Evolutionary conservation across 306 rosid genomes (phyloP), one percentile per base, ranked within the genome.

Genomic region (Vigna reflexopilosa): DNA sequence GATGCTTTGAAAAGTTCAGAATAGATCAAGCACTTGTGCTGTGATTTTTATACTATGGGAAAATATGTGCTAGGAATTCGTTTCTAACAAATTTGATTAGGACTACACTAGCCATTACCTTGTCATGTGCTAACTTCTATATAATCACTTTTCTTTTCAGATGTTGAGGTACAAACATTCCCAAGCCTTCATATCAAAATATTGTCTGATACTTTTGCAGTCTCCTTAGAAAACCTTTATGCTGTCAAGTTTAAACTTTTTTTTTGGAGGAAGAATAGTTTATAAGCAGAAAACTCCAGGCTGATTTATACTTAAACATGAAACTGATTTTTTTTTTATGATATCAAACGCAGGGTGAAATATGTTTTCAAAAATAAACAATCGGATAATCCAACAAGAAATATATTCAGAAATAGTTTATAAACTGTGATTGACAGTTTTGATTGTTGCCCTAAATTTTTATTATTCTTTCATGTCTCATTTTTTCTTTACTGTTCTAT

Each of bases 391-490:
- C 59, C n/a, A 56, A 59, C n/a, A 68, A 69, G 52, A 57, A 56
- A 56, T 55, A 32, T 68, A 30, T 42, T 8, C n/a, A 19, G 26
- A 52, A 10, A 16, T 3, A 8, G 16, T 50, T 66, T 24, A 30
- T 45, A 48, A 17, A 38, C 44, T 19, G 34, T 70, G 13, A 38
- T 59, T 22, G 52, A 16, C 50, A 55, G 67, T 67, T 82, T 65
- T 16, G 26, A 70, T 54, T 48, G 47, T 5, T 79, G 80, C 30
- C 13, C 50, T 51, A 16, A 36, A 59, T 49, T 28, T 83, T 47
- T 52, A 52, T 49, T 45, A 57, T 59, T 49, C 32, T 34, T 44
- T 70, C 54, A 57, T 73, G 28, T 68, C 74, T 77, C 16, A 73
- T 16, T 69, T 59, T 34, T 26, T 14, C 8, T 73, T 22, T 45